A percentile compares a stretch with the other conserved stretches of the same genome.
phyloP scores from a whole-genome alignment of 768 basidiomycete species.

The Termitomyces sp. region DNA sequence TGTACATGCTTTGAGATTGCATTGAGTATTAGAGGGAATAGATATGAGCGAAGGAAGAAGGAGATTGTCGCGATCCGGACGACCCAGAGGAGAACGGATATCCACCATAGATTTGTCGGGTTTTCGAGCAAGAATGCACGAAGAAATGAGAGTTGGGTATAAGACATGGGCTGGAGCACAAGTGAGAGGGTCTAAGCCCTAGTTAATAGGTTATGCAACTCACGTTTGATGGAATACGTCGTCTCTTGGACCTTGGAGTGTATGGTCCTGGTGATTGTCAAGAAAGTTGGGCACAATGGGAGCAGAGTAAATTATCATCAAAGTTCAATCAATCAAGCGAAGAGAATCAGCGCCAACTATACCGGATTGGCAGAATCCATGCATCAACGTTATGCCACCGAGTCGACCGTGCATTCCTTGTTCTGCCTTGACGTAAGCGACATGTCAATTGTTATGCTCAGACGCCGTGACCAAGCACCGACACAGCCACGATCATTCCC shows the following conservation, averaged over 20 bases:
- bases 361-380: not conserved
- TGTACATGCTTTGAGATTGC: conserved; percentile 61
- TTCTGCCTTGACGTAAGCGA: conserved; percentile 11
- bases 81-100: conserved; percentile 44
- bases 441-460: not conserved
- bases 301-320: not conserved
- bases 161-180: conserved; percentile 1
- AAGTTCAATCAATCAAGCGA: not conserved
- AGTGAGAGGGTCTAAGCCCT: not conserved
- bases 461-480: not conserved
- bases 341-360: no score
- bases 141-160: conserved; percentile 10
- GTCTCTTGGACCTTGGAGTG: not conserved
- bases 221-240: not conserved
- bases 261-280: not conserved
- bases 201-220: not conserved
- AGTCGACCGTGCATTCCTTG: not conserved
- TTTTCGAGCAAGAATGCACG: conserved; percentile 27
- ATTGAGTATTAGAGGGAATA: conserved; percentile 61
- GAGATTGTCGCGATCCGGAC: conserved; percentile 50
- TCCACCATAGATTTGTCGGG: conserved; percentile 30
- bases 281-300: not conserved
- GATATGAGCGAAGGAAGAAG: conserved; percentile 59
- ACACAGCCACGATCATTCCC: conserved; percentile 9
- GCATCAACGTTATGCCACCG: not conserved